Percentiles rank a stretch among this genome's conserved stretches.
phyloP scores from a whole-genome alignment of 1,139 yeast species.

The Kodamaea suecica region DNA sequence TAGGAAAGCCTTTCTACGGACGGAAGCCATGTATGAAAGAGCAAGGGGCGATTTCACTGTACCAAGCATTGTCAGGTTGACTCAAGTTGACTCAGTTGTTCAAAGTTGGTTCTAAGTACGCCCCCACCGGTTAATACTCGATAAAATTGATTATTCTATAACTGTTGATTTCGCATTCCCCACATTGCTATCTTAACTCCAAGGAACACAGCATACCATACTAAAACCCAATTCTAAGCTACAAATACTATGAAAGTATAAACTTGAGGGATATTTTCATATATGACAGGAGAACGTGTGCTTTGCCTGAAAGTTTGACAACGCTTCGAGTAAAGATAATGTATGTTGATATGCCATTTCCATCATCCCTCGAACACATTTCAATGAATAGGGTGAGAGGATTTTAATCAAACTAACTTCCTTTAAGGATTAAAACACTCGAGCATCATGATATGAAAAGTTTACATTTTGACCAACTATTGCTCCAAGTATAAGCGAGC shows the following conservation, averaged over 20 bases:
- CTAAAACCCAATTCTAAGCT: background rate
- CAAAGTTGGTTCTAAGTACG: background rate
- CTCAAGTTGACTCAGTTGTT: background rate
- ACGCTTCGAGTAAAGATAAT: background rate
- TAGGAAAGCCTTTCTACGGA: background rate
- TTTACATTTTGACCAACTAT: background rate
- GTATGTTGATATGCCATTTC: background rate
- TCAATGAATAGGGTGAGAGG: background rate
- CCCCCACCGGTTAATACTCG: background rate
- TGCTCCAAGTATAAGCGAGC: background rate
- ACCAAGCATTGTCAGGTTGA: background rate
- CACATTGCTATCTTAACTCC: background rate
- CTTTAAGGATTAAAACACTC: background rate
- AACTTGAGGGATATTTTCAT: background rate
- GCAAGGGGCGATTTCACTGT: background rate
- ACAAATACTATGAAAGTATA: background rate
- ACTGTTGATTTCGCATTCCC: background rate
- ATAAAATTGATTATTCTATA: background rate
- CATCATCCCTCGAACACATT: constrained; percentile 5
- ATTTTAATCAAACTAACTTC: background rate
- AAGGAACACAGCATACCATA: background rate
- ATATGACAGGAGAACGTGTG: background rate
- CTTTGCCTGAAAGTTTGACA: background rate
- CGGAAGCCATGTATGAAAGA: background rate
- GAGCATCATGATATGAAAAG: background rate